phyloP scores from a whole-genome alignment of 129 eudicot species.

The Scalesia atractyloides region DNA sequence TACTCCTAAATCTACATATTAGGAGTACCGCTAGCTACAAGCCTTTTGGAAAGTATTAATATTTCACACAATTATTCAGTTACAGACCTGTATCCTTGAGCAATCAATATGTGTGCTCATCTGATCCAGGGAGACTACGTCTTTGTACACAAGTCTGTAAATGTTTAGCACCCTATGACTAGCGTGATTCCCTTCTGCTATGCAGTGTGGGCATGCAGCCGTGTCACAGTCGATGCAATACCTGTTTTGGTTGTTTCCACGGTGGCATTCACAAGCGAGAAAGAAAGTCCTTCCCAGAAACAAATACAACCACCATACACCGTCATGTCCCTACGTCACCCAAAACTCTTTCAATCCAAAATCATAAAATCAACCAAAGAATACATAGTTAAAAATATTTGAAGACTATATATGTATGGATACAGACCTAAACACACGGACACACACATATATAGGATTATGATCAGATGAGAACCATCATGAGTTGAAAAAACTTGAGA shows the following conservation, averaged over 20 bases:
- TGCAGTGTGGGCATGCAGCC: constrained; percentile 53
- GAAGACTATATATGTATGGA: background rate
- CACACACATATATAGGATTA: no score
- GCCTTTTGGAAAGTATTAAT: background rate
- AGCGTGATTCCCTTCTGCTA: constrained; percentile 36
- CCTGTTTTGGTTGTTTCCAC: constrained; percentile 35
- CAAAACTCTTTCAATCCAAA: background rate
- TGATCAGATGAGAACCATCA: no score
- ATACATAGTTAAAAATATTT: background rate
- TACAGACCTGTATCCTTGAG: constrained; percentile 58
- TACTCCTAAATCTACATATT: no score
- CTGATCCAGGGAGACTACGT: constrained; percentile 51
- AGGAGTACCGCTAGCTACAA: no score
- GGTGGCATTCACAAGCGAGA: constrained; percentile 37
- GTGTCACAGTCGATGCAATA: constrained; percentile 63
- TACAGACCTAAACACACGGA: no score
- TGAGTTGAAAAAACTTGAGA: no score
- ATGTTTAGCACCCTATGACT: constrained; percentile 48
- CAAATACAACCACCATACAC: constrained; percentile 28
- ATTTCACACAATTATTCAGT: background rate
- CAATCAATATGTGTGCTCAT: constrained; percentile 48
- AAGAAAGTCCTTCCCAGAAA: constrained; percentile 49
- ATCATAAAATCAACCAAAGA: background rate
- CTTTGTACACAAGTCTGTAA: constrained; percentile 62
- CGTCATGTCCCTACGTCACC: constrained; percentile 15